Evolutionary conservation across 352 stramenopile genomes (phyloP).

Genomic region (Blastocystis sp.): DNA sequence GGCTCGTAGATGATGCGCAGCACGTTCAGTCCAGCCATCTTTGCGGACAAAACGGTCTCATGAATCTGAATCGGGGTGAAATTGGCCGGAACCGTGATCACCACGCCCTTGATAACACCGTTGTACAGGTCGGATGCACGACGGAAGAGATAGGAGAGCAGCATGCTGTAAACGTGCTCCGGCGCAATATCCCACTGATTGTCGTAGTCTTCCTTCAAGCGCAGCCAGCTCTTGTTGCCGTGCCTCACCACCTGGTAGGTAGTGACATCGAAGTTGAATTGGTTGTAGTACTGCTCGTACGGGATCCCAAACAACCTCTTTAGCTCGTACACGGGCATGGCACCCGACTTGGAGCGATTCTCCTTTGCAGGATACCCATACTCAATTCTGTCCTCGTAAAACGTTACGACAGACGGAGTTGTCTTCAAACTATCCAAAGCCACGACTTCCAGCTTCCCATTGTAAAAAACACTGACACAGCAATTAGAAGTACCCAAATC

Average conservation of each 20-base stretch:
- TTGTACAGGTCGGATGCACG: background rate
- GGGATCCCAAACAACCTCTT: background rate
- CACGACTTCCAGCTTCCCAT: background rate
- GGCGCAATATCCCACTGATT: background rate
- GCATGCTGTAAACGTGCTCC: background rate
- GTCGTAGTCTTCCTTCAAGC: background rate
- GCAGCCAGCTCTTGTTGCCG: background rate
- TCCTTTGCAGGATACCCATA: background rate
- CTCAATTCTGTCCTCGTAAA: background rate
- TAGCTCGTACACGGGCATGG: background rate
- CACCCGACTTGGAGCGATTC: background rate
- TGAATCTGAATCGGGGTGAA: conserved; percentile 24
- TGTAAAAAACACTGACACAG: background rate
- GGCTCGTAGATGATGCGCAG: conserved; percentile 10
- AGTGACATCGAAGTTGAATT: background rate
- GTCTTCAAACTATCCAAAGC: background rate
- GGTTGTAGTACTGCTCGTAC: background rate
- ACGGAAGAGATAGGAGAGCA: background rate
- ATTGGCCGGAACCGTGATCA: conserved; percentile 44
- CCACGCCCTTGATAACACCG: background rate
- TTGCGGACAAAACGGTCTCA: background rate
- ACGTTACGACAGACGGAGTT: background rate
- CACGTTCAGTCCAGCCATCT: conserved; percentile 46
- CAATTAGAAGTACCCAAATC: background rate
- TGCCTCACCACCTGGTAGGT: background rate